phyloP scores from a whole-genome alignment of 495 filamentous ascomycete species.

The Rhypophila decipiens region DNA sequence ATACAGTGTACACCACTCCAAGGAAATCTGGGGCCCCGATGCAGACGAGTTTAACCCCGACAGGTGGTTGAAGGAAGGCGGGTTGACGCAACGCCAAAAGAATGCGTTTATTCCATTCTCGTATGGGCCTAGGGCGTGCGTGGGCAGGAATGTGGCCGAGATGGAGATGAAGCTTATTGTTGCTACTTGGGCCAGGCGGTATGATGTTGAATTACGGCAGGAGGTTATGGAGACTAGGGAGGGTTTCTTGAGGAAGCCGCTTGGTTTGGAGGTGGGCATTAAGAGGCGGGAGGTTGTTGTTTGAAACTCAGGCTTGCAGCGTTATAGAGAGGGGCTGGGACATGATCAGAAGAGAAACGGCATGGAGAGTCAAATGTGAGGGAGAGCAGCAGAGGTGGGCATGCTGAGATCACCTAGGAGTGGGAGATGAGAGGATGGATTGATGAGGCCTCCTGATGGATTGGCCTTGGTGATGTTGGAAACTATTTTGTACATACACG shows the following conservation, averaged over 20 bases:
- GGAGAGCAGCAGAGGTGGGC: no score
- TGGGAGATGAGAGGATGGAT: no score
- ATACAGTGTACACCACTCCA: constrained; percentile 82
- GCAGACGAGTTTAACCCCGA: constrained; percentile 74
- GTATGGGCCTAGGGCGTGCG: constrained; percentile 73
- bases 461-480: no score
- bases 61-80: constrained; percentile 63
- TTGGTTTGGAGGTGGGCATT: constrained; percentile 67
- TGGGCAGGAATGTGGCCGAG: constrained; percentile 84
- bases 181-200: constrained; percentile 67
- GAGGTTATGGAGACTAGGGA: constrained; percentile 70
- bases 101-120: constrained; percentile 80
- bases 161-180: constrained; percentile 87
- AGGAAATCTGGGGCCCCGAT: constrained; percentile 76
- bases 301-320: no score
- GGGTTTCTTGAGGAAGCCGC: constrained; percentile 85
- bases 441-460: no score
- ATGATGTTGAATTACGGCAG: constrained; percentile 69
- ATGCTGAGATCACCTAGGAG: no score
- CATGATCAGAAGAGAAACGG: no score
- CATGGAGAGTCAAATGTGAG: no score
- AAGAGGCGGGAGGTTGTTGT: constrained; percentile 10
- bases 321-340: no score
- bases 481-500: no score
- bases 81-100: constrained; percentile 62